Percentiles rank a stretch among this genome's conserved stretches.
These are phyloP conservation scores for Cornus kousa DNA, from an alignment of 148 eudicot species.

Conservation along the genomic window DNA sequence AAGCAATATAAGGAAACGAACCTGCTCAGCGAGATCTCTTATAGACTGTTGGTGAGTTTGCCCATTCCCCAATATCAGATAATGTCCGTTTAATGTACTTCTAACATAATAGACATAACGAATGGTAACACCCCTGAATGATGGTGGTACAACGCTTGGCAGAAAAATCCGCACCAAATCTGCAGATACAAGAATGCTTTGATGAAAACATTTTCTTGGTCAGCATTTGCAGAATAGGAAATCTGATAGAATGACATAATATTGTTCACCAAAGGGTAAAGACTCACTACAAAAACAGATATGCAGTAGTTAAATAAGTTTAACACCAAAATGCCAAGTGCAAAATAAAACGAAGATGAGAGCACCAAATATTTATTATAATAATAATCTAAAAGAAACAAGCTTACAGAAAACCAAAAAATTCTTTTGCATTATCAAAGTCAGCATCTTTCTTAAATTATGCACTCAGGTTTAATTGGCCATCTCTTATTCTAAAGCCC, in stretches of 20 bases:
- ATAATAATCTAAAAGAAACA: neutral
- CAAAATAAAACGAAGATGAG: neutral
- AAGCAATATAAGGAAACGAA: conserved; percentile 29
- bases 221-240: neutral
- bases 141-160: conserved; percentile 84
- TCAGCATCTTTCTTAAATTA: too few species aligned
- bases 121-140: conserved; percentile 82
- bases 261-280: neutral
- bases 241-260: neutral
- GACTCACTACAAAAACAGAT: neutral
- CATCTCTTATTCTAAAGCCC: too few species aligned
- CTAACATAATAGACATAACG: conserved; percentile 82
- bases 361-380: neutral
- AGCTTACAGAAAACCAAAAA: neutral
- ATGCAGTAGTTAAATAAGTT: neutral
- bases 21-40: conserved; percentile 55
- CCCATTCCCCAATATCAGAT: conserved; percentile 69
- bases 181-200: conserved; percentile 33
- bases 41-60: conserved; percentile 43
- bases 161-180: conserved; percentile 77
- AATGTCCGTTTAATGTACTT: conserved; percentile 58
- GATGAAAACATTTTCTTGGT: neutral
- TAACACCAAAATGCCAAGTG: neutral
- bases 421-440: too few species aligned
- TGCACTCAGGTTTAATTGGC: too few species aligned